These are phyloP conservation scores for Perilla frutescens DNA, from an alignment of 257 asterid species.

Conservation along the genomic window DNA sequence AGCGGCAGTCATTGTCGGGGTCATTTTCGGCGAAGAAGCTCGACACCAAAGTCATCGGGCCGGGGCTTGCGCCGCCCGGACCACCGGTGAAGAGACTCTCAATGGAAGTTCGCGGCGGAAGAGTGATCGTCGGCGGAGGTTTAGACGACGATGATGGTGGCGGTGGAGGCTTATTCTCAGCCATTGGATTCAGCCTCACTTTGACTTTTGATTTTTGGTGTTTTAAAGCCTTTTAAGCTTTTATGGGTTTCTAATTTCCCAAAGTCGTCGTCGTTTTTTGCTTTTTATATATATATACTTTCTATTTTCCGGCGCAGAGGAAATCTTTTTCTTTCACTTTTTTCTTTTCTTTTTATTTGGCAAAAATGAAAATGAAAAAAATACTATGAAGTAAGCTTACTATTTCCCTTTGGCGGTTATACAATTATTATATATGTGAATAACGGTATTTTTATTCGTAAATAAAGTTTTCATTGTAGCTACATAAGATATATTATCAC, in stretches of 20 bases:
- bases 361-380: not conserved
- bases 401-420: not conserved
- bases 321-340: not conserved
- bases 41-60: conserved; percentile 82
- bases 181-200: conserved; percentile 51
- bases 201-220: conserved; percentile 25
- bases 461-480: too few species aligned
- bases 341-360: not conserved
- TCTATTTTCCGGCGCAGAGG: not conserved
- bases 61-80: conserved; percentile 68
- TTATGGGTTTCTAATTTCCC: conserved; percentile 14
- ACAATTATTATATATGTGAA: too few species aligned
- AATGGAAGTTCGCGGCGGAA: conserved; percentile 60
- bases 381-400: not conserved
- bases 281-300: not conserved
- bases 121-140: conserved; percentile 57
- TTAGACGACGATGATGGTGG: conserved; percentile 44
- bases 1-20: conserved; percentile 64
- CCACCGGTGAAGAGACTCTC: conserved; percentile 59
- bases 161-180: conserved; percentile 51
- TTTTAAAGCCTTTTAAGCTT: not conserved
- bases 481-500: too few species aligned
- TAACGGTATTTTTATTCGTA: too few species aligned
- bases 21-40: conserved; percentile 79
- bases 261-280: conserved; percentile 33